Evolutionary conservation across 2,329 filamentous ascomycete genomes (phyloP), one percentile per base, ranked within the genome.

Genomic region (Xylaria sp.): DNA sequence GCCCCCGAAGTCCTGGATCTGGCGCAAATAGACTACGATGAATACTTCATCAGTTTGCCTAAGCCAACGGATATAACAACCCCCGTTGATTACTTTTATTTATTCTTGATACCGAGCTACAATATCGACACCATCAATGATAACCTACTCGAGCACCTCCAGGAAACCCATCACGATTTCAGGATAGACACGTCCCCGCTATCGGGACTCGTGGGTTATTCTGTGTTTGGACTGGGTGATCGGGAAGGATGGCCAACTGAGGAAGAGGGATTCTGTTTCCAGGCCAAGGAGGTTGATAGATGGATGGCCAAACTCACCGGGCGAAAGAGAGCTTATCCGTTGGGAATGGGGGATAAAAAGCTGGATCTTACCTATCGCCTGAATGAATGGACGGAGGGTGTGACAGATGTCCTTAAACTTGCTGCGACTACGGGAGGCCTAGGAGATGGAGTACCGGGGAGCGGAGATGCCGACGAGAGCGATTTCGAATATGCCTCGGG

Each of bases 231-330:
- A 0, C 92, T 97, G 76, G 95, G 95, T 20, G 95, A 98, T 78
- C 89, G 87, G 70, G 93, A 97, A 77, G 93, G 92, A 66, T 99
- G 96, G 95, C 93, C 94, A 0, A 93, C 91, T 0, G 94, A 97
- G 80, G 88, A 91, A 67, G 92, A 96, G 73, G 95, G 95, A 0
- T 99, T 94, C 81, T 97, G 95, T 78, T 94, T 93, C 70, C 95
- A 98, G 78, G 95, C 95, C 1, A 92, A 91, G 76, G 91, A 97
- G 73, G 85, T 97, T 3, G 95, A 99, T 78, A 94, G 90, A 78
- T 98, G 96, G 95, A 93, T 99, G 92, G 94, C 95, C n/a, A 97
- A 94, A 77, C 81, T 99, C 75, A 97, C 94, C 0, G 91, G 88
- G 1, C 88, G 91, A 69, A 97, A 95, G 81, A 86, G 94, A 76